Conservation (phyloP, 2,329 filamentous ascomycete genomes). For the Colletotrichum orchidophilum region DNA sequence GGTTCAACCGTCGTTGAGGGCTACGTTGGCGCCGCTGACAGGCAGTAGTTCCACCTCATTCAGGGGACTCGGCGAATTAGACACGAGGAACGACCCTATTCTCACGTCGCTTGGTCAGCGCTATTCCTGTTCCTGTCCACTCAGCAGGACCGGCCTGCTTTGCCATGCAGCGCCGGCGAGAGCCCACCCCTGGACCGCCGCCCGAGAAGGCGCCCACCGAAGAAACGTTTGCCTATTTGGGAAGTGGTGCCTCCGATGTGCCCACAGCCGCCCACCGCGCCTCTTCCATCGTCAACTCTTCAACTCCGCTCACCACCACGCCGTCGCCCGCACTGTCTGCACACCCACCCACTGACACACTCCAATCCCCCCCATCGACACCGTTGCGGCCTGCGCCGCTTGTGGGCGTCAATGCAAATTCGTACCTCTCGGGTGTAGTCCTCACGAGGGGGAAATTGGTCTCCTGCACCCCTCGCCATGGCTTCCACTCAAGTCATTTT, state of each 20-base stretch:
- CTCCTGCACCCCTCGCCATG: conserved; percentile 8
- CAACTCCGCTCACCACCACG: conserved; percentile 11
- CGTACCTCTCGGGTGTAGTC: background rate
- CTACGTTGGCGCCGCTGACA: conserved; percentile 26
- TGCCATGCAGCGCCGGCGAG: background rate
- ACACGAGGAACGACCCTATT: background rate
- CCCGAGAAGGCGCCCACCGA: background rate
- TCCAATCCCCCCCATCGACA: conserved; percentile 1
- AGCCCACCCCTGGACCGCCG: background rate
- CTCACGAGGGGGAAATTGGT: conserved; percentile 17
- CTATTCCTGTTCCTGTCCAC: conserved; percentile 25
- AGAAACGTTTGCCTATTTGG: conserved; percentile 11
- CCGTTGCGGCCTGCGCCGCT: conserved; percentile 1
- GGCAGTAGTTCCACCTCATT: background rate
- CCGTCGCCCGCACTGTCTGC: background rate
- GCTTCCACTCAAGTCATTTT: conserved; percentile 1
- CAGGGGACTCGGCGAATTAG: conserved; percentile 13
- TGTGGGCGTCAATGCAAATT: background rate
- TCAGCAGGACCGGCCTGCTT: background rate
- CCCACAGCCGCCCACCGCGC: conserved; percentile 7
- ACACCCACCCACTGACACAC: background rate
- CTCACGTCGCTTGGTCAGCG: background rate
- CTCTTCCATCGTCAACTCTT: background rate
- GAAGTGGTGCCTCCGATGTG: background rate
- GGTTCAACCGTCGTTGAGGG: background rate